Evolutionary conservation across 345 rosid species (phyloP).

Genomic region (Bruguiera sexangula): DNA sequence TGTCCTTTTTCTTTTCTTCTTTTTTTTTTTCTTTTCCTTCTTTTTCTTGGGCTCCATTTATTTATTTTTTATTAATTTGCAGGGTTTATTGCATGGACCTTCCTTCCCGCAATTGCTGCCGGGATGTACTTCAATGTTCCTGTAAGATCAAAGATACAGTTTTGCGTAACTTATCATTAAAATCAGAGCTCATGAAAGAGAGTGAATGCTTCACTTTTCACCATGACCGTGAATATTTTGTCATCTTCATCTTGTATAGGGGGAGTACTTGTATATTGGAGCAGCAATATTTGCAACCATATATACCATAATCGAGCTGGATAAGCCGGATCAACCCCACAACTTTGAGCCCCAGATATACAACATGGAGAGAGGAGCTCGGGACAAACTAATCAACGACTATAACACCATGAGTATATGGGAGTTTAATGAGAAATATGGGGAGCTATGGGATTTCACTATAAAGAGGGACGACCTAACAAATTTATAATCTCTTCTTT

Average conservation of each 20-base stretch:
- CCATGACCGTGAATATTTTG: background rate
- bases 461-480: constrained; percentile 54
- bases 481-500: constrained; percentile 39
- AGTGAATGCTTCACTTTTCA: background rate
- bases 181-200: too few species aligned
- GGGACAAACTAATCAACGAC: constrained; percentile 79
- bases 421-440: constrained; percentile 92
- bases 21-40: background rate
- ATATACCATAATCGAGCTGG: constrained; percentile 79
- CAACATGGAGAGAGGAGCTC: constrained; percentile 80
- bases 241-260: constrained; percentile 28
- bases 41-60: background rate
- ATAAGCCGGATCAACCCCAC: constrained; percentile 85
- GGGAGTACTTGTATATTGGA: constrained; percentile 76
- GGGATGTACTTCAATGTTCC: constrained; percentile 72
- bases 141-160: constrained; percentile 31
- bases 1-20: too few species aligned
- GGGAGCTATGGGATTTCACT: constrained; percentile 91
- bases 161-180: too few species aligned
- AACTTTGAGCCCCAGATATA: constrained; percentile 93
- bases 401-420: constrained; percentile 85
- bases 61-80: constrained; percentile 10
- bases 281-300: constrained; percentile 64
- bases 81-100: constrained; percentile 78
- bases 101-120: constrained; percentile 76